These are phyloP conservation scores for Lyophyllum shimeji DNA, from an alignment of 768 basidiomycete genomes.

Conservation along the genomic window DNA sequence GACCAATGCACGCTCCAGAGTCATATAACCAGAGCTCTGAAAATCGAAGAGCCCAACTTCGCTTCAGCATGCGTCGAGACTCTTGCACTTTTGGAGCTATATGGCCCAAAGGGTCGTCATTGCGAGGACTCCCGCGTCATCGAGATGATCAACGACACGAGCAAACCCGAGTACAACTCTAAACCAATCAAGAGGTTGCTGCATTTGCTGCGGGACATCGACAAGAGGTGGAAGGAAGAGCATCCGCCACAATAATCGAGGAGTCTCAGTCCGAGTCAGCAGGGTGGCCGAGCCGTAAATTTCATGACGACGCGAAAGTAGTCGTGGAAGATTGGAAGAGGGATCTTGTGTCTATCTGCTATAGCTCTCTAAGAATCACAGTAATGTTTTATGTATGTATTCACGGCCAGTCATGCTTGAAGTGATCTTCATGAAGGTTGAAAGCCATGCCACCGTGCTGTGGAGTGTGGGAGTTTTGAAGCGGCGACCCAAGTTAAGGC, in stretches of 20 bases:
- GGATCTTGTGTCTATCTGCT: not conserved
- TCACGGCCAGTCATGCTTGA: too few relatives aligned
- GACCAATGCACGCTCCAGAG: slow-evolving; percentile 27
- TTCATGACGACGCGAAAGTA: not conserved
- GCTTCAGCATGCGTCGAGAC: slow-evolving; percentile 50
- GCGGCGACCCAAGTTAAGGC: slow-evolving; percentile 26
- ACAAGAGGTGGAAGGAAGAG: slow-evolving; percentile 42
- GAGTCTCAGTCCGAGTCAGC: too few relatives aligned
- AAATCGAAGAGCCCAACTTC: slow-evolving; percentile 40
- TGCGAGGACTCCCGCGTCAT: slow-evolving; percentile 48
- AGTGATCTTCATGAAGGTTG: too few relatives aligned
- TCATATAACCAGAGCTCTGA: slow-evolving; percentile 55
- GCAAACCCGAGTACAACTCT: slow-evolving; percentile 36
- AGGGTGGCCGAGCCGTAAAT: slow-evolving; percentile 4
- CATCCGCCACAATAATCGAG: slow-evolving; percentile 16
- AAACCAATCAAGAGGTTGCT: slow-evolving; percentile 50
- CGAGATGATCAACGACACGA: slow-evolving; percentile 48
- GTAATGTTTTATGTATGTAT: too few relatives aligned
- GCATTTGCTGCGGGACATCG: slow-evolving; percentile 45
- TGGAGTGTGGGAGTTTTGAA: slow-evolving; percentile 16
- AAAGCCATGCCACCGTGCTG: not conserved
- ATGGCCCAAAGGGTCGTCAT: slow-evolving; percentile 55
- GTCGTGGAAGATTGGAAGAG: not conserved
- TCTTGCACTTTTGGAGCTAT: slow-evolving; percentile 47
- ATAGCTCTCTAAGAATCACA: too few relatives aligned